Evolutionary conservation across 192 early-diverging fungal species (phyloP).

Genomic region (Backusella liffmaniae): DNA sequence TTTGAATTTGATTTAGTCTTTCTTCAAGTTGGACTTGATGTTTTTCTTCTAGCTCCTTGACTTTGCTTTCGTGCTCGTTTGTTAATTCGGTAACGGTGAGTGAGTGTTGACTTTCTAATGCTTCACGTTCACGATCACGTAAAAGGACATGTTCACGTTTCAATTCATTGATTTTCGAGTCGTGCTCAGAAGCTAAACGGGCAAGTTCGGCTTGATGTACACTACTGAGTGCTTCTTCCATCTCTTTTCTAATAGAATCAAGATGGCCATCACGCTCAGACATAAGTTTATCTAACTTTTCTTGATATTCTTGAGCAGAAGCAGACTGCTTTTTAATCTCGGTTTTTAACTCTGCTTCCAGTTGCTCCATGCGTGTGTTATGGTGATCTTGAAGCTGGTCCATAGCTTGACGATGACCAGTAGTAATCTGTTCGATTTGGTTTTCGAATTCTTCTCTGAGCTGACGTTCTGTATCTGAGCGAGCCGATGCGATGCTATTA

Average conservation of each 20-base stretch:
- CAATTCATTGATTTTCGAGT: constrained; percentile 15
- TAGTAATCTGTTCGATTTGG: constrained; percentile 17
- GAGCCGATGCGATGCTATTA: background rate
- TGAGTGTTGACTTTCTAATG: background rate
- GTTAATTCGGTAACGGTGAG: background rate
- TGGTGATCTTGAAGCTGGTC: constrained; percentile 25
- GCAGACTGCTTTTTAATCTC: constrained; percentile 19
- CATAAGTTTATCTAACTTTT: constrained; percentile 8
- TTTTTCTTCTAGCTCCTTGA: background rate
- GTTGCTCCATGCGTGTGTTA: constrained; percentile 8
- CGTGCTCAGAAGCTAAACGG: constrained; percentile 12
- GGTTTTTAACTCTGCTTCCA: constrained; percentile 10
- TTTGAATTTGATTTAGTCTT: constrained; percentile 8
- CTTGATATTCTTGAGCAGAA: background rate
- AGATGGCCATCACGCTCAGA: constrained; percentile 9
- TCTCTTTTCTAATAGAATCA: constrained; percentile 13
- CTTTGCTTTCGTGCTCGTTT: background rate
- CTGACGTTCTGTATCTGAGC: constrained; percentile 21
- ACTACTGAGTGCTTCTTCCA: constrained; percentile 19
- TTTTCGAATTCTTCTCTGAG: constrained; percentile 26
- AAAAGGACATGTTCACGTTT: constrained; percentile 18
- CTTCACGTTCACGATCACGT: constrained; percentile 13
- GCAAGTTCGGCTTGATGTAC: constrained; percentile 14
- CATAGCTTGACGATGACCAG: constrained; percentile 23
- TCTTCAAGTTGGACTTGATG: constrained; percentile 3